phyloP scores from a whole-genome alignment of 208 protist species.

The Tritrichomonas foetus region DNA sequence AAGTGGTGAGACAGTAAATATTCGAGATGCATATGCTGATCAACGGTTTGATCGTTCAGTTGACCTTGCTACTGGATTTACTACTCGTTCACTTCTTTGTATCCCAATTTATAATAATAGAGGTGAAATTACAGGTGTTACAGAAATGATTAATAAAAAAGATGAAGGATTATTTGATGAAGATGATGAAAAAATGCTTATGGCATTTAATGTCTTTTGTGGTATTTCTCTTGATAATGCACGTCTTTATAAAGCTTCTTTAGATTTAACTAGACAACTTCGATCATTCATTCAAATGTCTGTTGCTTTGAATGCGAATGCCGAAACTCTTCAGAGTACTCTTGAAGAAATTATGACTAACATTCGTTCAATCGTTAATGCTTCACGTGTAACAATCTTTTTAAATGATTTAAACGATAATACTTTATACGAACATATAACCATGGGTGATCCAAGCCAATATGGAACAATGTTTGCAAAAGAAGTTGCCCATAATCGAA shows the following conservation, averaged over 20 bases:
- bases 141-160: conserved; percentile 57
- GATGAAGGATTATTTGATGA: conserved; percentile 40
- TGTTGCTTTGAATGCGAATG: not conserved
- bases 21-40: conserved; percentile 58
- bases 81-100: conserved; percentile 56
- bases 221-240: conserved; percentile 38
- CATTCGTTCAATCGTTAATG: not conserved
- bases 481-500: not conserved
- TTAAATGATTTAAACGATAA: not conserved
- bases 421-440: not conserved
- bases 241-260: not conserved
- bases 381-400: not conserved
- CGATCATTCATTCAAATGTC: conserved; percentile 19
- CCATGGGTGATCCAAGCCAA: not conserved
- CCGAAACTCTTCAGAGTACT: not conserved
- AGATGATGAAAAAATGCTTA: conserved; percentile 44
- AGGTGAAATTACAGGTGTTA: conserved; percentile 54
- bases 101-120: conserved; percentile 57
- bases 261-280: conserved; percentile 31
- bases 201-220: conserved; percentile 43
- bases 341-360: conserved; percentile 1
- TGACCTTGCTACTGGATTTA: conserved; percentile 57
- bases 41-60: conserved; percentile 57
- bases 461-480: conserved; percentile 37
- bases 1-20: conserved; percentile 52